A percentile compares a stretch with the other conserved stretches of the same genome.
These are phyloP conservation scores for Colletotrichum magnum DNA, from an alignment of 2,329 filamentous ascomycete genomes.

Conservation along the genomic window DNA sequence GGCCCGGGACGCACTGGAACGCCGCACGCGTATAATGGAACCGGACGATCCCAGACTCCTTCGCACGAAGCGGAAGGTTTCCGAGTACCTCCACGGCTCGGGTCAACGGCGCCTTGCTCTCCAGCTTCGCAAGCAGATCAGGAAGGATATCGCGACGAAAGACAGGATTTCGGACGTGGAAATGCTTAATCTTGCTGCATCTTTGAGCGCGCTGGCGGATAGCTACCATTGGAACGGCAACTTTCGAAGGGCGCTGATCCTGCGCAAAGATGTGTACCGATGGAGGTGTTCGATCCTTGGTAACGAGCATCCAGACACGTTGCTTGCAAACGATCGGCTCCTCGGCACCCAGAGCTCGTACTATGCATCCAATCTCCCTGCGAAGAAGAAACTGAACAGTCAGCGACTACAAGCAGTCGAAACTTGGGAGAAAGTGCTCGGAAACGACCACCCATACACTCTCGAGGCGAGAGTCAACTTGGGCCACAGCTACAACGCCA, in stretches of 20 bases:
- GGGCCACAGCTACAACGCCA: not conserved
- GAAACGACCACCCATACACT: not conserved
- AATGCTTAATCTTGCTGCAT: not conserved
- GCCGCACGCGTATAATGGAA: not conserved
- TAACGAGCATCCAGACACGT: not conserved
- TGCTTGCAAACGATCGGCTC: not conserved
- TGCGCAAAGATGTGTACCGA: not conserved
- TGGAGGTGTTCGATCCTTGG: not conserved
- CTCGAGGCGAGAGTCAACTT: constrained; percentile 12
- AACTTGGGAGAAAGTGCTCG: not conserved
- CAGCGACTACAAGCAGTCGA: not conserved
- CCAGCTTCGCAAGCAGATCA: not conserved
- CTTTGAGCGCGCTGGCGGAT: constrained; percentile 3
- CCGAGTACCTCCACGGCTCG: constrained; percentile 14
- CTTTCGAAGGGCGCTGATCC: not conserved
- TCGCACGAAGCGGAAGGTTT: not conserved
- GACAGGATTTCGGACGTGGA: not conserved
- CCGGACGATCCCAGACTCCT: not conserved
- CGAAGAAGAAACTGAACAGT: not conserved
- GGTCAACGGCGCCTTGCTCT: not conserved
- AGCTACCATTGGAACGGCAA: constrained; percentile 13
- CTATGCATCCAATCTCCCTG: not conserved
- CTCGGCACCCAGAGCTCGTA: not conserved
- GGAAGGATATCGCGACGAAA: not conserved
- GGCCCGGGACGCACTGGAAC: not conserved